phyloP scores from a whole-genome alignment of 352 stramenopile species.

The Phytophthora boehmeriae region DNA sequence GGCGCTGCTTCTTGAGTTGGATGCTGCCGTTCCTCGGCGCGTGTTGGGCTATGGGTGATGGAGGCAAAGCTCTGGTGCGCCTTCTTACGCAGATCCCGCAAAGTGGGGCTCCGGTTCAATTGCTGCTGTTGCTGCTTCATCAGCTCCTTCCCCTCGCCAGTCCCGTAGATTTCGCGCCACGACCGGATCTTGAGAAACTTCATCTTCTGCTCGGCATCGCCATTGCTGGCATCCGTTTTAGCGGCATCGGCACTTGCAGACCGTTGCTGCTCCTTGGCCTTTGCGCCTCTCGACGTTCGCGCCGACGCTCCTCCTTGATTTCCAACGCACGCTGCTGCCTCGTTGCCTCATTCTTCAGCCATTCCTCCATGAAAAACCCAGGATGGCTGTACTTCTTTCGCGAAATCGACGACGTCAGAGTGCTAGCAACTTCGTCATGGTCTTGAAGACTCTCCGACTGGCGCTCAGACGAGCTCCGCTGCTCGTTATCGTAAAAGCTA shows the following conservation, averaged over 20 bases:
- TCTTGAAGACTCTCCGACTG: not conserved
- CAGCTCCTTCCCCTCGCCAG: slow-evolving; percentile 62
- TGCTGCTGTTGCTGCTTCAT: slow-evolving; percentile 29
- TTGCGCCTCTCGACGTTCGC: slow-evolving; percentile 21
- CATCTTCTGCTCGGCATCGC: slow-evolving; percentile 33
- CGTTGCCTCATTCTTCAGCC: slow-evolving; percentile 50
- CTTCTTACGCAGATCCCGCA: slow-evolving; percentile 28
- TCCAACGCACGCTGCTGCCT: slow-evolving; percentile 38
- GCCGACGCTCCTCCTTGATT: slow-evolving; percentile 39
- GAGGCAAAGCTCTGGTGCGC: slow-evolving; percentile 29
- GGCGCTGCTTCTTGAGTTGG: not conserved
- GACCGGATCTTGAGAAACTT: slow-evolving; percentile 67
- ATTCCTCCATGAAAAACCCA: slow-evolving; percentile 65
- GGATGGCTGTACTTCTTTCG: slow-evolving; percentile 67
- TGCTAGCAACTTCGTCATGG: not conserved
- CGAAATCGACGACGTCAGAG: slow-evolving; percentile 25
- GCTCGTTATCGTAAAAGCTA: slow-evolving; percentile 31
- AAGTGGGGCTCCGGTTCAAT: slow-evolving; percentile 22
- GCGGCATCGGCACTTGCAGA: slow-evolving; percentile 20
- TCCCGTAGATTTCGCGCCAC: slow-evolving; percentile 70
- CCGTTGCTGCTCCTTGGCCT: slow-evolving; percentile 20
- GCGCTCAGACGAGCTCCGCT: not conserved
- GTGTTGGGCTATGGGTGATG: slow-evolving; percentile 16
- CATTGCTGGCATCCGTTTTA: slow-evolving; percentile 27
- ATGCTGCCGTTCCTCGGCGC: slow-evolving; percentile 4